A percentile compares a stretch with the other conserved stretches of the same genome.
Evolutionary conservation across 2,329 filamentous ascomycete genomes (phyloP).

Genomic region (Lasiodiplodia sp.): DNA sequence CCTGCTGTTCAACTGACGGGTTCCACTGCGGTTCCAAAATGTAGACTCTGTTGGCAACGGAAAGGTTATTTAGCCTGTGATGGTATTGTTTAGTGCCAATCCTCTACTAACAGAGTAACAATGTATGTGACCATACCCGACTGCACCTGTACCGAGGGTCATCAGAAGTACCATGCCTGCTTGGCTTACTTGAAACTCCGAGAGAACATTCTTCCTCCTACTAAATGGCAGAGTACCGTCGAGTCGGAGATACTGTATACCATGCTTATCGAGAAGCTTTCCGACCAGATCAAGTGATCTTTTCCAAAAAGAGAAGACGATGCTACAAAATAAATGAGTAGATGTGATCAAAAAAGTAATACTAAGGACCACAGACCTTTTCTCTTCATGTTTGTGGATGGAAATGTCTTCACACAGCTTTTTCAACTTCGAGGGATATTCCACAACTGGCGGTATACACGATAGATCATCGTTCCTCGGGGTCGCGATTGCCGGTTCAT

Average conservation of each 20-base stretch:
- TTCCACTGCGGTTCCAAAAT: conserved; percentile 41
- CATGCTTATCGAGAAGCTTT: conserved; percentile 34
- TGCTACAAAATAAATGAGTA: conserved; percentile 33
- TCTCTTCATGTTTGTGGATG: conserved; percentile 29
- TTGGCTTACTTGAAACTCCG: conserved; percentile 36
- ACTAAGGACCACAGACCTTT: conserved; percentile 33
- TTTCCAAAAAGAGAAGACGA: conserved; percentile 48
- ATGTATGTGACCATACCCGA: conserved; percentile 35
- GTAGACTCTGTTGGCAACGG: conserved; percentile 31
- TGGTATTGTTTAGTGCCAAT: not conserved
- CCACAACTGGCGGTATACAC: conserved; percentile 16
- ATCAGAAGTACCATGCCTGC: conserved; percentile 40
- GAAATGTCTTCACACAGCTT: conserved; percentile 36
- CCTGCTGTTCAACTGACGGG: conserved; percentile 38
- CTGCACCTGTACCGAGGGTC: conserved; percentile 43
- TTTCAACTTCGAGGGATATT: conserved; percentile 35
- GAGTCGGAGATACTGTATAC: conserved; percentile 38
- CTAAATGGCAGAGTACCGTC: conserved; percentile 38
- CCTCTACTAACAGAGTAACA: not conserved
- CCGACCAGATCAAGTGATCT: conserved; percentile 43
- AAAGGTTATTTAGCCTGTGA: conserved; percentile 5
- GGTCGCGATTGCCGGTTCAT: not conserved
- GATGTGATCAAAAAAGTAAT: not conserved
- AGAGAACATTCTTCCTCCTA: conserved; percentile 36
- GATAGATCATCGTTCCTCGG: not conserved